Base-by-base conservation (phyloP, 768 basidiomycete species). In the Boletus sp. region DNA sequence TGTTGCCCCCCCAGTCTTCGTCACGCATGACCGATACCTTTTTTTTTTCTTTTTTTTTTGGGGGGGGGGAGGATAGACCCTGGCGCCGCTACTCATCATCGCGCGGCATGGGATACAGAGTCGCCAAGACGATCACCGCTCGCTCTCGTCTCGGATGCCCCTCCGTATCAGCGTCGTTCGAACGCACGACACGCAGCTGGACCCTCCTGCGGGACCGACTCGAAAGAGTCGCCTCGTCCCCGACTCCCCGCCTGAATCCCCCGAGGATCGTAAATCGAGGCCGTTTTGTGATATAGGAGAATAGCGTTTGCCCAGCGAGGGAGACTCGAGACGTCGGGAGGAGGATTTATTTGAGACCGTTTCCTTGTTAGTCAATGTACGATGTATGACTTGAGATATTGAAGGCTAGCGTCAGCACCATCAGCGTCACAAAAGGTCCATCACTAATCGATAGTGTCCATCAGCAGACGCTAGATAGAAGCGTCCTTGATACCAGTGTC, bases 31-130 rank as follows among this genome's bases (percentile, higher is more conserved):
- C 25, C 23, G 21, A 29, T 21, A n/a, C n/a, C n/a, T n/a, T n/a
- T n/a, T n/a, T n/a, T n/a, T n/a, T n/a, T n/a, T n/a, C n/a, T n/a
- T n/a, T n/a, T n/a, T n/a, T n/a, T n/a, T n/a, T n/a, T n/a, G n/a
- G n/a, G n/a, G n/a, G n/a, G n/a, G n/a, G n/a, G n/a, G n/a, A n/a
- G n/a, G 43, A 2, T 14, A 59, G 62, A 64, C 62, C 8, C 29
- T 60, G 39, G 51, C 42, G 0, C 62, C 61, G 15, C 40, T 64
- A 13, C 48, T 63, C 1, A 64, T 63, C 49, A 46, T 64, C 14
- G 58, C 58, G 49, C 62, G 62, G 17, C 29, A 64, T 7, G 62
- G 54, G 40, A 7, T 64, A 5, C 11, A 54, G 29, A 35, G n/a
- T 17, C 57, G 62, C 7, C 42, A 17, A 7, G 47, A 48, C 1